Conservation (phyloP, 1,284 basidiomycete species). For the Leccinum fuscescens region DNA sequence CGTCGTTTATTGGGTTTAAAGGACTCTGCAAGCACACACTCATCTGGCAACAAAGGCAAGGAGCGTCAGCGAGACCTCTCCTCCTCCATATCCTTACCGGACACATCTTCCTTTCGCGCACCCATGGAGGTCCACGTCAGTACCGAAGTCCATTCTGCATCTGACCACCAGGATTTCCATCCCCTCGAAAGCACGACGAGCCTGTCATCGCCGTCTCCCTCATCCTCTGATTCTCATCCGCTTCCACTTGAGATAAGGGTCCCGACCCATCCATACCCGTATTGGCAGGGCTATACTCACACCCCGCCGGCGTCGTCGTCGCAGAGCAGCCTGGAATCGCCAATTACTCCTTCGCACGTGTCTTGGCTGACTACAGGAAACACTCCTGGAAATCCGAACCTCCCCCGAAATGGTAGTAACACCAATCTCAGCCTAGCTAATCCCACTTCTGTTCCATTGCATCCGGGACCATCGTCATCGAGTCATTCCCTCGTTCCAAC, state of each 20-base stretch:
- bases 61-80: constrained; percentile 6
- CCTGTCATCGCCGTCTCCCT: constrained; percentile 18
- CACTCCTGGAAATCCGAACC: constrained; percentile 13
- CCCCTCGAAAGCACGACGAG: constrained; percentile 25
- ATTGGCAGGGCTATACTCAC: constrained; percentile 32
- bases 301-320: constrained; percentile 30
- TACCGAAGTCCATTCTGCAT: constrained; percentile 30
- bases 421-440: constrained; percentile 10
- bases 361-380: constrained; percentile 34
- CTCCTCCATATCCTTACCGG: constrained; percentile 6
- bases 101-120: constrained; percentile 4
- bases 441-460: constrained; percentile 5
- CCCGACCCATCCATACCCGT: constrained; percentile 33
- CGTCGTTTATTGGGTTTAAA: constrained; percentile 34
- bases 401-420: constrained; percentile 5
- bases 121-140: constrained; percentile 30
- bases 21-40: constrained; percentile 11
- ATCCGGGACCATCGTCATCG: constrained; percentile 12
- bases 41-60: constrained; percentile 2
- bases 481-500: constrained; percentile 18
- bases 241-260: constrained; percentile 35
- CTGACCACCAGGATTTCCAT: constrained; percentile 15
- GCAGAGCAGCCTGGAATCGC: constrained; percentile 35
- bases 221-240: constrained; percentile 18
- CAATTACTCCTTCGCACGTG: constrained; percentile 36